phyloP scores from a whole-genome alignment of 306 rosid genomes.

The Prunus armeniaca region DNA sequence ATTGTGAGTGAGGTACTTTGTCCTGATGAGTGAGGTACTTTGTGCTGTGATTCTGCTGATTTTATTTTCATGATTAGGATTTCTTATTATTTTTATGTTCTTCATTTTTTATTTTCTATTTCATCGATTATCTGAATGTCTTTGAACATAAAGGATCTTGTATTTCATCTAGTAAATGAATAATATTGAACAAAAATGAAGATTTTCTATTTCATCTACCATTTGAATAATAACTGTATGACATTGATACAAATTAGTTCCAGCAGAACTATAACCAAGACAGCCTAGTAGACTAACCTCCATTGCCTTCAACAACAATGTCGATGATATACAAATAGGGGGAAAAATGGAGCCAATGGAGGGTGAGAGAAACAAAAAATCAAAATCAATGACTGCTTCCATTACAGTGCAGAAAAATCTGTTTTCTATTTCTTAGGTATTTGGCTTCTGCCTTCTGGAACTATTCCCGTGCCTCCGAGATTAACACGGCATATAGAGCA shows the following conservation, averaged over 20 bases:
- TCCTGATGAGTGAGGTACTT: not conserved
- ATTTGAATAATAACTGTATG: slow-evolving; percentile 21
- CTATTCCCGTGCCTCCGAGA: slow-evolving; percentile 13
- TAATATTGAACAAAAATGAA: slow-evolving; percentile 12
- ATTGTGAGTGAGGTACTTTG: not conserved
- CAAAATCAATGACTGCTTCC: slow-evolving; percentile 41
- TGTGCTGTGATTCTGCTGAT: not conserved
- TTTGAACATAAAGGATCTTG: not conserved
- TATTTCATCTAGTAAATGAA: not conserved
- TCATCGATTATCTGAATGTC: not conserved
- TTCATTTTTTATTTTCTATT: not conserved
- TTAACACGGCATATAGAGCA: slow-evolving; percentile 9
- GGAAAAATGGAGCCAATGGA: slow-evolving; percentile 40
- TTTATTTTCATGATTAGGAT: not conserved
- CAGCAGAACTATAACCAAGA: slow-evolving; percentile 24
- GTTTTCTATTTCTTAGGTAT: slow-evolving; percentile 24
- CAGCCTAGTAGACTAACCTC: slow-evolving; percentile 38
- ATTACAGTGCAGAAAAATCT: slow-evolving; percentile 39
- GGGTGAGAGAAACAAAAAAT: slow-evolving; percentile 9
- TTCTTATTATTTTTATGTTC: not conserved
- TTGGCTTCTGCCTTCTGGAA: slow-evolving; percentile 28
- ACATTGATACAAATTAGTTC: slow-evolving; percentile 42
- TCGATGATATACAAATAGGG: slow-evolving; percentile 47
- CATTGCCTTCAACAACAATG: slow-evolving; percentile 36
- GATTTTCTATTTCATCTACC: slow-evolving; percentile 41